Base-by-base conservation (phyloP, 2,329 filamentous ascomycete species). In the Aureobasidium sp. region DNA sequence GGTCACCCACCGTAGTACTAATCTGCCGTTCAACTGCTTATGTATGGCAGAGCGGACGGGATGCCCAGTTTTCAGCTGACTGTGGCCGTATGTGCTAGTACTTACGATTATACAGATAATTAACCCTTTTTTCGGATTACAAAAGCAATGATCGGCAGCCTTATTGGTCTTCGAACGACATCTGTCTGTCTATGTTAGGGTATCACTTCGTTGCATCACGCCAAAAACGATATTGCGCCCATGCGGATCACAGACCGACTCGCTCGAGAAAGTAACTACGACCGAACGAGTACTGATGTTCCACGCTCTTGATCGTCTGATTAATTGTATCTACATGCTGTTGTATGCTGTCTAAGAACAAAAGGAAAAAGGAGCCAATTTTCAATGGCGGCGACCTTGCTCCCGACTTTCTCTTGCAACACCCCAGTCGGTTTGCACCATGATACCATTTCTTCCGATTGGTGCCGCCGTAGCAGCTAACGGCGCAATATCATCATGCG, bases 401-500 rank as follows among this genome's bases (percentile, higher is more conserved):
- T 45, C 53, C 10, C 53, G 9, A 21, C n/a, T 45, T 10, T 41
- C 39, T 21, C 42, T 59, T 21, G 44, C 55, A 30, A 59, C 44
- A 16, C 27, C 49, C 25, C 21, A 59, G 15, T 59, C 55, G 9
- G 25, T 59, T 11, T 59, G 55, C 25, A 59, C 55, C 21, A 47
- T 30, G 32, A 59, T 59, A 7, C 55, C 55, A 37, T 36, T 30
- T 1, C 29, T 15, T 8, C 34, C 55, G 3, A 59, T 59, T 9
- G 55, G 55, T 16, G 55, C 55, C 11, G 55, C 55, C 16, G 32
- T 30, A 30, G 55, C 16, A 48, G 55, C 34, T 34, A 59, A 32
- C 3, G 55, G 55, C 21, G 39, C 44, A 21, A 59, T 27, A 48
- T 59, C 55, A 21, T 59, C 55, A 32, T 47, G n/a, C n/a, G 55